Evolutionary conservation across 805 yeast species (phyloP), one percentile per base, ranked within the genome.

Genomic region (Candida sonorensis): DNA sequence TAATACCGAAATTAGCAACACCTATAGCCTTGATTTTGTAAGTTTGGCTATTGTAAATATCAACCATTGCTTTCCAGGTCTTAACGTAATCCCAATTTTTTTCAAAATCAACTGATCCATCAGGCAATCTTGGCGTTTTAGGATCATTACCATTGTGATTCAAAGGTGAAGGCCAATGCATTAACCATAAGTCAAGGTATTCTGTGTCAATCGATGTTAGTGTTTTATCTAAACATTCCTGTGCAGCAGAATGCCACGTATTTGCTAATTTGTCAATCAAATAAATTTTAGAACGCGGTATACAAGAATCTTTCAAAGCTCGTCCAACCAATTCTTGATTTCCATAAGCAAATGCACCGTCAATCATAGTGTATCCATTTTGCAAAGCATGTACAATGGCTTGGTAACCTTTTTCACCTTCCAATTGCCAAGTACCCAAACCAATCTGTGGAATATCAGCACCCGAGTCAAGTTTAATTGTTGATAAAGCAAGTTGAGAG

Each of bases 31-130:
- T 59, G 19, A 59, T 49, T 38, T 59, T 57, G n/a, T 63, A 66
- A 2, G 30, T 70, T 64, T 11, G 16, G 18, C 66, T 63, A 25
- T 51, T 62, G 54, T 74, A 85, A 26, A 80, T 81, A 53, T 83
- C 87, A 35, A 81, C 85, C 37, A 80, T 63, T 37, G 75, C 75
- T 49, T 76, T 73, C 43, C 69, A 71, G 10, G 88, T 87, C 24
- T 77, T 72, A 10, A 87, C 56, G 36, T 45, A 92, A 48, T 84
- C 88, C 46, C 47, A 46, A 22, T 45, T 31, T 14, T 37, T 34
- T 18, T 38, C 49, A 20, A 32, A 42, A 27, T 41, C 46, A 17
- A 37, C 24, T 10, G 62, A 19, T 34, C 33, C 33, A 49, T 41
- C 34, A 45, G 47, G 26, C 43, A 56, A 27, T 57, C 50, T 28